A percentile compares a stretch with the other conserved stretches of the same genome.
These are phyloP conservation scores for Terfezia claveryi DNA, from an alignment of 495 filamentous ascomycete species.

Conservation along the genomic window DNA sequence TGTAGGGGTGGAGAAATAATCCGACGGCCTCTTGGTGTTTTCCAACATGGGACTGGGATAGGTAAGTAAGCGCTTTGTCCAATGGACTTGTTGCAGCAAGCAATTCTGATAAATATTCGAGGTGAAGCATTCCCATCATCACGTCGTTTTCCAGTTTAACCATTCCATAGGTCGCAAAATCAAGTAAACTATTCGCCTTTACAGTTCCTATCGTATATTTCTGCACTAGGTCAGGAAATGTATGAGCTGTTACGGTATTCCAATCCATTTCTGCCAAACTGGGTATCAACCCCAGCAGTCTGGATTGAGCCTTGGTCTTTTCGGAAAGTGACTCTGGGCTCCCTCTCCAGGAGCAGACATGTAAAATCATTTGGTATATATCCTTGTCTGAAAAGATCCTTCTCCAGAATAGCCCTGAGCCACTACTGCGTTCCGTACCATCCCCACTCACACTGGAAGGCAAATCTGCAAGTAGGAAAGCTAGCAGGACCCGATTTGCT, in stretches of 20 bases:
- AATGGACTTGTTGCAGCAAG: neutral
- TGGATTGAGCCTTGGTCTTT: neutral
- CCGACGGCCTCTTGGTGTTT: neutral
- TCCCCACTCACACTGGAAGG: neutral
- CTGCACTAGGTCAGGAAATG: neutral
- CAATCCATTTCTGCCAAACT: neutral
- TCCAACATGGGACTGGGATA: neutral
- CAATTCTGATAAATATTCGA: neutral
- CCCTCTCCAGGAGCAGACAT: neutral
- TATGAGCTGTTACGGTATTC: neutral
- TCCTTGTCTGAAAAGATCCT: neutral
- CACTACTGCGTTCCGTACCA: neutral
- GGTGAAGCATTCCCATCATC: neutral
- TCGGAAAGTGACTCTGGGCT: neutral
- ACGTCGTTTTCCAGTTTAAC: neutral
- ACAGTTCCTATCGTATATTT: neutral
- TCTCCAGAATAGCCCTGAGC: neutral
- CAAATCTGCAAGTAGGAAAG: neutral
- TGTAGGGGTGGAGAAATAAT: neutral
- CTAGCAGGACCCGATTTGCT: neutral
- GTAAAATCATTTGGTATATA: neutral
- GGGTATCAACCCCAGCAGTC: neutral
- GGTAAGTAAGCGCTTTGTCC: neutral
- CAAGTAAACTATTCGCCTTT: neutral
- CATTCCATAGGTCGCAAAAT: neutral